Conservation (phyloP, 1,284 basidiomycete species). For the Pisolithus thermaeus region DNA sequence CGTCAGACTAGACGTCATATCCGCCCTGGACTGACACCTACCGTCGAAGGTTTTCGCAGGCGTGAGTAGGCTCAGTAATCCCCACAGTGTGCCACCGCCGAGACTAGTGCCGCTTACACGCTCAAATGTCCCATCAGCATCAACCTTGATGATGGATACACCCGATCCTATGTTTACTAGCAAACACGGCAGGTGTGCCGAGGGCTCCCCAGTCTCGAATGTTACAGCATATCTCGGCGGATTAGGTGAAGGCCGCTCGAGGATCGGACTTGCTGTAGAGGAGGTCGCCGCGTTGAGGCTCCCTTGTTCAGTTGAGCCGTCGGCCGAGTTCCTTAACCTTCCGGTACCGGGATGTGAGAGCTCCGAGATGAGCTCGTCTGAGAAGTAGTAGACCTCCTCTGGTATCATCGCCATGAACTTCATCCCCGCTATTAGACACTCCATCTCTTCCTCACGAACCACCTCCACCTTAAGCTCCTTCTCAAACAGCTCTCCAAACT, state of each 20-base stretch:
- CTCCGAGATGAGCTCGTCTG: conserved; percentile 91
- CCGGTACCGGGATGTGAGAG: conserved; percentile 59
- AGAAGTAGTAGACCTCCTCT: conserved; percentile 98
- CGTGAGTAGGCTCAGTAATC: conserved; percentile 88
- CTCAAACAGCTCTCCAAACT: conserved; percentile 83
- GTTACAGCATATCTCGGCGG: conserved; percentile 88
- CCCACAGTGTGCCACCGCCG: conserved; percentile 99
- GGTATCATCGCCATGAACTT: conserved; percentile 97
- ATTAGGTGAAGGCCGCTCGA: conserved; percentile 88
- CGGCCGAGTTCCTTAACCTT: conserved; percentile 12
- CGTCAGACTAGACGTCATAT: conserved; percentile 7
- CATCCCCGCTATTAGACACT: conserved; percentile 93
- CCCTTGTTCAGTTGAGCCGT: conserved; percentile 7
- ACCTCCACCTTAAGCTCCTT: conserved; percentile 81
- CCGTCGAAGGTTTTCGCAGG: conserved; percentile 96
- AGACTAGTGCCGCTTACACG: conserved; percentile 96
- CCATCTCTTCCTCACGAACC: conserved; percentile 95
- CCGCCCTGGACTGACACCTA: conserved; percentile 36
- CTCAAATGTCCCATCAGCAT: conserved; percentile 93
- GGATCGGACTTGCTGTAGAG: conserved; percentile 22
- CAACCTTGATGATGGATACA: conserved; percentile 96
- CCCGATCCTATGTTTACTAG: conserved; percentile 98
- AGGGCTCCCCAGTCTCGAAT: conserved; percentile 69
- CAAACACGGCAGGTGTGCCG: conserved; percentile 90
- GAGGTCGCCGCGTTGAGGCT: conserved; percentile 4